A percentile compares a stretch with the other conserved stretches of the same genome.
Evolutionary conservation across 768 basidiomycete genomes (phyloP).

Genomic region (Kwoniella newhampshirensis): DNA sequence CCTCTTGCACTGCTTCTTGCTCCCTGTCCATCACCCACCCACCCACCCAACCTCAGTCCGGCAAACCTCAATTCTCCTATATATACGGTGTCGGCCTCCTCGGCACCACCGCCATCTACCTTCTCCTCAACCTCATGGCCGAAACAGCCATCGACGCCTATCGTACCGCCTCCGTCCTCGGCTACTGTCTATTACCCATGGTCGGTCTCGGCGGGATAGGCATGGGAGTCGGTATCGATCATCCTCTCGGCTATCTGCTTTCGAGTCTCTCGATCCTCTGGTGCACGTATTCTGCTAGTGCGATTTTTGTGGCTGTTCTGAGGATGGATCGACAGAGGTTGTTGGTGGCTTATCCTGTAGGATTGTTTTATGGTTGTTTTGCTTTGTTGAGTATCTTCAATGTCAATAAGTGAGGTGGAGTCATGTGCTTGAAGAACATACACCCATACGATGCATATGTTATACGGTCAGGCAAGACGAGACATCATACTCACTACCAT

Average conservation of each 20-base stretch:
- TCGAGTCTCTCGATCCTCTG: slow-evolving; percentile 81
- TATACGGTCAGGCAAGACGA: not conserved
- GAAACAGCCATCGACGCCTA: slow-evolving; percentile 93
- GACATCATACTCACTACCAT: not conserved
- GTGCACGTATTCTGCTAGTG: slow-evolving; percentile 95
- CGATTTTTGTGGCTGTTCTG: slow-evolving; percentile 91
- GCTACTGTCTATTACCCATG: slow-evolving; percentile 95
- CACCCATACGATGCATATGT: slow-evolving; percentile 6
- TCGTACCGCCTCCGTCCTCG: slow-evolving; percentile 83
- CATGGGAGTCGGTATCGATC: slow-evolving; percentile 80
- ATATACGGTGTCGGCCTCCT: slow-evolving; percentile 98
- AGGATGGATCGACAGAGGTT: slow-evolving; percentile 93
- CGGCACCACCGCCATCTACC: slow-evolving; percentile 87
- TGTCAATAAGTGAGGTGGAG: slow-evolving; percentile 46
- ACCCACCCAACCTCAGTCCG: slow-evolving; percentile 63
- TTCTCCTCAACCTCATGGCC: slow-evolving; percentile 94
- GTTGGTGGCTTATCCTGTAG: slow-evolving; percentile 94
- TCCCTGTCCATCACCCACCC: not conserved
- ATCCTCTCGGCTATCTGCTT: slow-evolving; percentile 78
- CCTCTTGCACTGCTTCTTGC: too few species aligned
- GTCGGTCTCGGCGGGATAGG: slow-evolving; percentile 88
- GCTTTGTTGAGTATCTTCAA: slow-evolving; percentile 89
- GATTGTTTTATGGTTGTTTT: slow-evolving; percentile 89
- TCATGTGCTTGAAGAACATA: not conserved
- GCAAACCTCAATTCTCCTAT: slow-evolving; percentile 97